Conservation (phyloP, 441 rosid species). For the Pelargonium cotyledonis region DNA sequence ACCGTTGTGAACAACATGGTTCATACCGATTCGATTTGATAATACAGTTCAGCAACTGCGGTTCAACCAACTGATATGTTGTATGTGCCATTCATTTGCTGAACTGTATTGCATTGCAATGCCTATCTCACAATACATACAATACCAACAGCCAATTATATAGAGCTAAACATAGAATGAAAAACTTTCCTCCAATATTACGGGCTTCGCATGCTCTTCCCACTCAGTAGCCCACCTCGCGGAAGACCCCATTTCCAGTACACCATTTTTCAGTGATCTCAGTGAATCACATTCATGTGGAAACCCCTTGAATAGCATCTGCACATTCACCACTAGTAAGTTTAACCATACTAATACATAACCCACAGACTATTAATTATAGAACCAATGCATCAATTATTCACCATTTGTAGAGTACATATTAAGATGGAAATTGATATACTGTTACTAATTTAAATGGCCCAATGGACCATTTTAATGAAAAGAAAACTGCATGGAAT, state of each 20-base stretch:
- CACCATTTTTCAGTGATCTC: conserved; percentile 56
- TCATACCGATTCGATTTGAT: too few relatives aligned
- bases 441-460: not conserved
- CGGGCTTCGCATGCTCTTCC: conserved; percentile 87
- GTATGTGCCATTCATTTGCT: too few relatives aligned
- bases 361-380: not conserved
- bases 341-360: not conserved
- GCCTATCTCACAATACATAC: too few relatives aligned
- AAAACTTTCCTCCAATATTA: conserved; percentile 42
- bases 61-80: too few relatives aligned
- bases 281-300: conserved; percentile 60
- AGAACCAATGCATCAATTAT: not conserved
- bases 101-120: too few relatives aligned
- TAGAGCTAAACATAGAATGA: too few relatives aligned
- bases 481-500: not conserved
- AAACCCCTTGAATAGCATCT: conserved; percentile 81
- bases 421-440: not conserved
- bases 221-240: conserved; percentile 82
- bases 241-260: conserved; percentile 57
- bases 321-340: conserved; percentile 7
- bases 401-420: not conserved
- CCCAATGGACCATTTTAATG: not conserved
- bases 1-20: too few relatives aligned
- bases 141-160: too few relatives aligned
- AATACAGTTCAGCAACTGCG: too few relatives aligned